These are phyloP conservation scores for Colletotrichum sp. DNA, from an alignment of 2,329 filamentous ascomycete species.

Conservation along the genomic window DNA sequence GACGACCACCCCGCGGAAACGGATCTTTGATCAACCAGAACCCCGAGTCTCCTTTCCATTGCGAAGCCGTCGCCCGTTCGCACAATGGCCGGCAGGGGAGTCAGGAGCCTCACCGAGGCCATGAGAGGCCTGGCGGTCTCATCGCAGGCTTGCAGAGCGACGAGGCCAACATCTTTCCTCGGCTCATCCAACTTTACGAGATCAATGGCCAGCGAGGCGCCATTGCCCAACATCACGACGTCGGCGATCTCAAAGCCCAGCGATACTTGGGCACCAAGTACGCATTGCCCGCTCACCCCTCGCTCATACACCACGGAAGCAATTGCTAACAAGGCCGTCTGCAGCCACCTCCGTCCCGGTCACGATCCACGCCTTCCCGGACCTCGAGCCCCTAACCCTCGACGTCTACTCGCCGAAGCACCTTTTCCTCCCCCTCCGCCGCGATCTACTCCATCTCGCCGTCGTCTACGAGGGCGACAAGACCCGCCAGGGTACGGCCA, in stretches of 20 bases:
- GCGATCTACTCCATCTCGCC: conserved; percentile 91
- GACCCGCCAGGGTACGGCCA: conserved; percentile 86
- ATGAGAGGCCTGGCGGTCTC: conserved; percentile 55
- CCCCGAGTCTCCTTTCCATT: not conserved
- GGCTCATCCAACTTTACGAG: conserved; percentile 41
- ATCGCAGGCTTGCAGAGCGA: conserved; percentile 35
- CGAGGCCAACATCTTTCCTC: conserved; percentile 42
- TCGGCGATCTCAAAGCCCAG: conserved; percentile 38
- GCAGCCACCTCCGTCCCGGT: conserved; percentile 72
- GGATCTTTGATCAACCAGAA: not conserved
- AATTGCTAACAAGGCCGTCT: conserved; percentile 7
- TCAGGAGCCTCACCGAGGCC: conserved; percentile 57
- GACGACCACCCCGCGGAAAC: not conserved
- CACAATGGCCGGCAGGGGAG: conserved; percentile 51
- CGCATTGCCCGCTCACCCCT: conserved; percentile 5
- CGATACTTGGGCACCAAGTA: conserved; percentile 52
- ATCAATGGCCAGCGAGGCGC: conserved; percentile 61
- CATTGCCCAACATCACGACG: conserved; percentile 41
- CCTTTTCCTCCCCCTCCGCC: conserved; percentile 84
- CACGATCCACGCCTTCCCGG: conserved; percentile 90
- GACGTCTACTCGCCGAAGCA: conserved; percentile 81
- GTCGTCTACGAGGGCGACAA: conserved; percentile 91
- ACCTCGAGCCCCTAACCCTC: conserved; percentile 81
- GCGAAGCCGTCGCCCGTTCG: not conserved
- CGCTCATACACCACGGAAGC: not conserved